Evolutionary conservation across 164 flowering plant species (phyloP).

Genomic region (grape (Vitis vinifera)): ASM3070453v1 NC_081812.1:19511001-19511500

Average conservation of each 20-base stretch:
- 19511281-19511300: neutral
- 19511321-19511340: slow-evolving; percentile 42
- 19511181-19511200: too few species aligned
- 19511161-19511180: too few species aligned
- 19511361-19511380: slow-evolving; percentile 77
- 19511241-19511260: neutral
- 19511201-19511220: neutral
- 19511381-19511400: slow-evolving; percentile 95
- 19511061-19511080: too few species aligned
- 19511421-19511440: slow-evolving; percentile 78
- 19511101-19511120: too few species aligned
- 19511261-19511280: neutral
- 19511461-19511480: slow-evolving; percentile 59
- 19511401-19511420: slow-evolving; percentile 72
- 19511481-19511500: slow-evolving; percentile 68
- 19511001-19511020: too few species aligned
- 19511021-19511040: too few species aligned
- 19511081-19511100: too few species aligned
- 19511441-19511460: slow-evolving; percentile 75
- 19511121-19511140: too few species aligned
- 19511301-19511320: too few species aligned
- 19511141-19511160: too few species aligned
- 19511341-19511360: slow-evolving; percentile 66
- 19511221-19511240: neutral
- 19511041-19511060: too few species aligned